A percentile compares a stretch with the other conserved stretches of the same genome.
phyloP scores from a whole-genome alignment of 2,329 filamentous ascomycete genomes.

The Colletotrichum nymphaeae region DNA sequence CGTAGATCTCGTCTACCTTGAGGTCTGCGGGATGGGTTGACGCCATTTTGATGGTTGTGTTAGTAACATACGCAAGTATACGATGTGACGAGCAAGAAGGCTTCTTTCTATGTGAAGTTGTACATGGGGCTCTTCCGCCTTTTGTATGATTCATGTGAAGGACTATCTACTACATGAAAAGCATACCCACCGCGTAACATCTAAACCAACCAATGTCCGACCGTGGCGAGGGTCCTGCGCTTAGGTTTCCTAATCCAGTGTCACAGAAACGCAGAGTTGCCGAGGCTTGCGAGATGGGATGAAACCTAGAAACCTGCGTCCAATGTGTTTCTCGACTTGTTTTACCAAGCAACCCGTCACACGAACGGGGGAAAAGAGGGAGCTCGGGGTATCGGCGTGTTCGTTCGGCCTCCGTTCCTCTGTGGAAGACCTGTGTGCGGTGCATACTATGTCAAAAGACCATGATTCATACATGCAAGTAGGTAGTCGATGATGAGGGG shows the following conservation, averaged over 20 bases:
- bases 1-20: constrained; percentile 43
- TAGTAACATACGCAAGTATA: too few relatives aligned
- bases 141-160: neutral
- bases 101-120: neutral
- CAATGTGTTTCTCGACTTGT: neutral
- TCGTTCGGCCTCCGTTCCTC: neutral
- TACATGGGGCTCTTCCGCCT: neutral
- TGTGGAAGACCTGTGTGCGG: too few relatives aligned
- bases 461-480: neutral
- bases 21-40: neutral
- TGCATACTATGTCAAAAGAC: neutral
- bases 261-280: neutral
- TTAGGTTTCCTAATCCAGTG: neutral
- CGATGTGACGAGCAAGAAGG: too few relatives aligned
- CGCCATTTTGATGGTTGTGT: neutral
- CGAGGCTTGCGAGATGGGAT: neutral
- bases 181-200: neutral
- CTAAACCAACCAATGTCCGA: neutral
- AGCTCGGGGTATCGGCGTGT: neutral
- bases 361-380: neutral
- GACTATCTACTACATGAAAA: neutral
- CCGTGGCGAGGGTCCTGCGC: neutral
- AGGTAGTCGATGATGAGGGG: neutral
- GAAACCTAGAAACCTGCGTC: neutral
- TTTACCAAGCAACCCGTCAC: neutral